These are phyloP conservation scores for Mallotus repandus DNA, from an alignment of 441 rosid species.

Conservation along the genomic window DNA sequence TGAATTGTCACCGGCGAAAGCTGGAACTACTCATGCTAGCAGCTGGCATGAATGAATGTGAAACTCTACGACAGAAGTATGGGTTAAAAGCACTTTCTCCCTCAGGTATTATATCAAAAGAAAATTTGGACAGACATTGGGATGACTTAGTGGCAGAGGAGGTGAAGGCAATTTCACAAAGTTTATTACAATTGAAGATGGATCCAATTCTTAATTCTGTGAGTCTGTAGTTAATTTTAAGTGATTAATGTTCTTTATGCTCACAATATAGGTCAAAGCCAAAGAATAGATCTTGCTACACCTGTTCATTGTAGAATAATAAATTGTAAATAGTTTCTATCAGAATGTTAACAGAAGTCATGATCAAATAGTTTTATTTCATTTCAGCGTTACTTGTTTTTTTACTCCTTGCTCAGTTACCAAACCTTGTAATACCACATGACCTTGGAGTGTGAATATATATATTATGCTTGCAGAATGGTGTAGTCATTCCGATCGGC, in stretches of 20 bases:
- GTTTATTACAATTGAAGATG: constrained; percentile 60
- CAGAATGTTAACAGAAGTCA: not conserved
- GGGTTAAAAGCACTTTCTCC: constrained; percentile 32
- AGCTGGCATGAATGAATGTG: constrained; percentile 52
- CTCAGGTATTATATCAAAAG: constrained; percentile 38
- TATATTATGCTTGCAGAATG: constrained; percentile 56
- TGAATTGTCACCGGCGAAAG: constrained; percentile 79
- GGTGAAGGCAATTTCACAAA: constrained; percentile 72
- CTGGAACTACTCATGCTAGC: constrained; percentile 68
- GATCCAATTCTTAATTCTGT: constrained; percentile 67
- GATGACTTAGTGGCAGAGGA: constrained; percentile 71
- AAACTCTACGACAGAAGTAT: constrained; percentile 39
- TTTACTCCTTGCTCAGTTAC: not conserved
- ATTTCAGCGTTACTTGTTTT: not conserved
- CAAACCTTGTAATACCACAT: not conserved
- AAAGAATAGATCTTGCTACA: constrained; percentile 2
- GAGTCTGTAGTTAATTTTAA: constrained; percentile 39
- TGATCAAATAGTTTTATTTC: not conserved
- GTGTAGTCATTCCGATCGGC: constrained; percentile 36
- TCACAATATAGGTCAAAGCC: constrained; percentile 15
- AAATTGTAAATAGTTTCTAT: not conserved
- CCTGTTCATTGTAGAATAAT: constrained; percentile 1
- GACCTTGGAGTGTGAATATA: constrained; percentile 16
- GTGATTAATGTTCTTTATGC: constrained; percentile 17
- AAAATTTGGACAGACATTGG: constrained; percentile 51